Base-by-base conservation (phyloP, 805 yeast genomes). In the Saccharomyces cerevisiae region DNA sequence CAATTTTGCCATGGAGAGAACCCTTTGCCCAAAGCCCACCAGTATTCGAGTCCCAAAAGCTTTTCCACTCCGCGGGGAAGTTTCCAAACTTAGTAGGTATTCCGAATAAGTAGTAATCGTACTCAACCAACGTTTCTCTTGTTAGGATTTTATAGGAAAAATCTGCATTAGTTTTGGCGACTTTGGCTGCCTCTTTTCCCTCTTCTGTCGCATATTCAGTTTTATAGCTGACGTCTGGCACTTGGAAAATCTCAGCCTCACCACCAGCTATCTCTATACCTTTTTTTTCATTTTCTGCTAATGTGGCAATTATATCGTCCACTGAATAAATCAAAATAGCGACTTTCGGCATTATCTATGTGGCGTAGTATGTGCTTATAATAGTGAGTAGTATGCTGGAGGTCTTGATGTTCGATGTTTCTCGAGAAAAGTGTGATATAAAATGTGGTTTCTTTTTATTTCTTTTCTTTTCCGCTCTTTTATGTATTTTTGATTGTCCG, bases 31-130 rank as follows among this genome's bases (percentile, higher is more conserved):
- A 89, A 62, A 85, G 75, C 31, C 83, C 83, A 67, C 94, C 94
- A 47, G 91, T 84, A 54, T 82, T 70, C 5, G 43, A 36, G 65
- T 86, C 96, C 80, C 87, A 80, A 76, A 85, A 88, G 22, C 86
- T 75, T 70, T 79, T 79, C 78, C 84, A 79, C 71, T 89, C 95
- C 50, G 89, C 85, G 53, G 96, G 92, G 72, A 78, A 72, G 69
- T 78, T 80, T 71, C 96, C 97, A 69, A 74, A 89, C 73, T 96
- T 82, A 53, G 96, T 85, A 64, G 96, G 95, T 62, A 87, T 70
- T 67, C 96, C 97, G 63, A 89, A 87, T 60, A 90, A 61, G 74
- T 85, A 81, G 49, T 90, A 96, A 67, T 90, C 96, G 76, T 84
- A 85, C 59, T 77, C 73, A 3, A 72, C 67, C 61, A 89, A 76